Evolutionary conservation across 345 rosid genomes (phyloP).

Genomic region (Camelina hispida): DNA sequence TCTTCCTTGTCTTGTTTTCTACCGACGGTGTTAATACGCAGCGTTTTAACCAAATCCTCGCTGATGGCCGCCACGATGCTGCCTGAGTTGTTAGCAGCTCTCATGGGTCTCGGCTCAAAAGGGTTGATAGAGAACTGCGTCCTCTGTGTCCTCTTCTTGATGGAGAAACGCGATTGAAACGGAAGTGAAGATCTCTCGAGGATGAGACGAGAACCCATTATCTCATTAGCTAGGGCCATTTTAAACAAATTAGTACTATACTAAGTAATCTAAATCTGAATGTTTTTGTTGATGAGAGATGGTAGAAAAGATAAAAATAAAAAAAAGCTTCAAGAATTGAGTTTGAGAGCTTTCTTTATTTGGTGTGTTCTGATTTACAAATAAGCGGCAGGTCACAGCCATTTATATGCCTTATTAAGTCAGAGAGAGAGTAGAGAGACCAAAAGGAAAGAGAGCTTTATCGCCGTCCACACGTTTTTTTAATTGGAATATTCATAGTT

Average conservation of each 20-base stretch:
- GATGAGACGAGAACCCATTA: constrained; percentile 57
- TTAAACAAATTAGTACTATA: background rate
- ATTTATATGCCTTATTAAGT: constrained; percentile 28
- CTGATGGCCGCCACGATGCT: constrained; percentile 59
- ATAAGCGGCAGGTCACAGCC: background rate
- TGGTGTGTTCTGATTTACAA: constrained; percentile 14
- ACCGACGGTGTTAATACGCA: constrained; percentile 24
- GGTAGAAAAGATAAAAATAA: background rate
- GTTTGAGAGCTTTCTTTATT: constrained; percentile 11
- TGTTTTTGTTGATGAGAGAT: constrained; percentile 1
- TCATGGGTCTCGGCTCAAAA: constrained; percentile 36
- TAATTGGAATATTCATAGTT: constrained; percentile 41
- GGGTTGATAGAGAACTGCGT: constrained; percentile 39
- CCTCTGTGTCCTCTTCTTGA: constrained; percentile 36
- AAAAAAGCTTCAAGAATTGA: constrained; percentile 8
- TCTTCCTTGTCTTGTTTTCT: constrained; percentile 25
- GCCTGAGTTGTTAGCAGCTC: constrained; percentile 30
- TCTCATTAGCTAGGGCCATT: constrained; percentile 73
- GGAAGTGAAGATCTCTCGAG: constrained; percentile 52
- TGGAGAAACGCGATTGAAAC: constrained; percentile 37
- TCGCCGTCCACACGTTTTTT: constrained; percentile 86
- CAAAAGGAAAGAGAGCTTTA: background rate
- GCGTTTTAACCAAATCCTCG: constrained; percentile 67
- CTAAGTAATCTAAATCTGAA: background rate
- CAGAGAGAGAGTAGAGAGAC: background rate